These are phyloP conservation scores for Coniferiporia weirii DNA, from an alignment of 1,284 basidiomycete species.

Conservation along the genomic window DNA sequence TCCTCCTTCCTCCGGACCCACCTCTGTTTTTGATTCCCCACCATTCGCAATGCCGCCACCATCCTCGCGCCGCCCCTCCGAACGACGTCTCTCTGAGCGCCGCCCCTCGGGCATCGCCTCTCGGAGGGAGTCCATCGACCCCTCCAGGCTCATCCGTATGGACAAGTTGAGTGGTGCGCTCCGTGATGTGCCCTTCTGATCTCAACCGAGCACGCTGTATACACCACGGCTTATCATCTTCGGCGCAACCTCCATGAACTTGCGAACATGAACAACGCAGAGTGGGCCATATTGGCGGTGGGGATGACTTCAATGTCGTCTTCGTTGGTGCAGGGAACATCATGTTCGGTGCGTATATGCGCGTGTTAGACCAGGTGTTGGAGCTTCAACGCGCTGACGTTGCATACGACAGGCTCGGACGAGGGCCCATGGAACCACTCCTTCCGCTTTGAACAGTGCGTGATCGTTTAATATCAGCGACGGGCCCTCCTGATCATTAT, in stretches of 20 bases:
- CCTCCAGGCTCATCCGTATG: slow-evolving; percentile 68
- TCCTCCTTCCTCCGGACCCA: background rate
- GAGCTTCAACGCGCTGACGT: background rate
- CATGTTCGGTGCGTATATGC: slow-evolving; percentile 70
- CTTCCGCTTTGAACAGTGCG: slow-evolving; percentile 88
- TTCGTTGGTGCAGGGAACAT: slow-evolving; percentile 93
- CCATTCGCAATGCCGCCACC: slow-evolving; percentile 14
- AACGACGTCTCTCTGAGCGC: slow-evolving; percentile 25
- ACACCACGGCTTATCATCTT: background rate
- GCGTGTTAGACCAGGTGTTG: slow-evolving; percentile 1
- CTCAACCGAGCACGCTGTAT: slow-evolving; percentile 10
- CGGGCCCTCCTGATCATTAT: slow-evolving; percentile 16
- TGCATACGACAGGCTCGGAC: slow-evolving; percentile 56
- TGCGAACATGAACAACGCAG: slow-evolving; percentile 32
- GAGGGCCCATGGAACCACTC: slow-evolving; percentile 94
- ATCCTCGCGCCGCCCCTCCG: slow-evolving; percentile 28
- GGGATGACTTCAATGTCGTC: slow-evolving; percentile 81
- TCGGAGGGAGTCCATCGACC: slow-evolving; percentile 68
- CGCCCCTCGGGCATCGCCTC: slow-evolving; percentile 36
- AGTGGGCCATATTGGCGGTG: slow-evolving; percentile 48
- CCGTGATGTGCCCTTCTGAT: slow-evolving; percentile 14
- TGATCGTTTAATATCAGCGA: slow-evolving; percentile 1
- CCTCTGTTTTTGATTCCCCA: background rate
- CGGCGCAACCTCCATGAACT: background rate
- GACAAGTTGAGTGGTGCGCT: slow-evolving; percentile 52